These are phyloP conservation scores for Xerocomus potaroensis DNA, from an alignment of 768 basidiomycete species.

Conservation along the genomic window DNA sequence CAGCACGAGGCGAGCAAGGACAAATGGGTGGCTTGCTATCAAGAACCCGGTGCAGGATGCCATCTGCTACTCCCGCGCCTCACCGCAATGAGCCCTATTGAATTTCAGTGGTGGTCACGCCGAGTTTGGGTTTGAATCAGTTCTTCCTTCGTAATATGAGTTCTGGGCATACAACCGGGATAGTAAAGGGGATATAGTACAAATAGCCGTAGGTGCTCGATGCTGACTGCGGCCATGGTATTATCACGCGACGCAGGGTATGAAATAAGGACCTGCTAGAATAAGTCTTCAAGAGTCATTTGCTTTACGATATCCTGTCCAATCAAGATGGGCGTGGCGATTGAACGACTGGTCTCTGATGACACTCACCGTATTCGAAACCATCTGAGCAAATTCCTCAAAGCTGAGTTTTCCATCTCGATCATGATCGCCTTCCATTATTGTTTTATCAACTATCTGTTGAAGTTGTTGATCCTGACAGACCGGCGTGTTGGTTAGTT, in stretches of 20 bases:
- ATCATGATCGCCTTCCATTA: conserved; percentile 99
- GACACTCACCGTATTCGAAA: conserved; percentile 89
- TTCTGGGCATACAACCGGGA: conserved; percentile 19
- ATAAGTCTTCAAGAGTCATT: conserved; percentile 95
- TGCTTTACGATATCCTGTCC: conserved; percentile 94
- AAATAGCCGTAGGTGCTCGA: conserved; percentile 14
- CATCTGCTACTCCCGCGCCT: too few species aligned
- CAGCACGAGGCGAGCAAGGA: too few species aligned
- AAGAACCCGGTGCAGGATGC: too few species aligned
- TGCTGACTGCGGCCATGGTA: conserved; percentile 17
- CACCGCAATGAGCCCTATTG: too few species aligned
- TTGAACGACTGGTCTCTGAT: too few species aligned
- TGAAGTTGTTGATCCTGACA: conserved; percentile 93
- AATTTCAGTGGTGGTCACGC: too few species aligned
- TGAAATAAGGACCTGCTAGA: conserved; percentile 40
- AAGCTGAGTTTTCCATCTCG: conserved; percentile 97
- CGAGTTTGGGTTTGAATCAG: conserved; percentile 2
- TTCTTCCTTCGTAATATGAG: conserved; percentile 1
- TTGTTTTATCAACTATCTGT: conserved; percentile 99
- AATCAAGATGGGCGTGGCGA: conserved; percentile 2
- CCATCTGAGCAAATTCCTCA: conserved; percentile 95
- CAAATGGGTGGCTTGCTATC: too few species aligned
- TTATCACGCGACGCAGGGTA: conserved; percentile 18
- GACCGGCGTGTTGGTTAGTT: not conserved
- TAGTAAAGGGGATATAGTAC: conserved; percentile 20